Evolutionary conservation across 169 alveolate genomes (phyloP), one percentile per base, ranked within the genome.

Genomic region (Plasmodium relictum): DNA sequence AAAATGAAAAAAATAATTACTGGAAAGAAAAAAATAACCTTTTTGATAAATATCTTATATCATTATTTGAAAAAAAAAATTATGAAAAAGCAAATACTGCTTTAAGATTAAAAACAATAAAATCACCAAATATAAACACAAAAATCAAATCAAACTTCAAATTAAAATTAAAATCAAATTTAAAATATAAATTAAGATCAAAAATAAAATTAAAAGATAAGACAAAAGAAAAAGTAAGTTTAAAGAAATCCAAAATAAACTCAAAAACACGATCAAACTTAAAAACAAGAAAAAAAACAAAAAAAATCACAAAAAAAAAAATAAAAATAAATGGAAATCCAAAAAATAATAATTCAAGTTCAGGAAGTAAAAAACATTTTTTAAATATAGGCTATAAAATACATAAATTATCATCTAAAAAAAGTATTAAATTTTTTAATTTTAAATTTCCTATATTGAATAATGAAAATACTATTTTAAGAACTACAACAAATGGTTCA

Each of bases 41-140:
- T 63, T 42, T 62, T 56, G 88, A 76, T 2, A 41, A 63, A 76
- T 76, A 63, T 45, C 37, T 62, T 76, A 26, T 63, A 37, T 62
- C 76, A 12, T 22, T 76, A 22, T 76, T 76, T 44, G 56, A 63
- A 42, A 76, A 59, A 18, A 48, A 62, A 22, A 65, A 39, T 63
- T 76, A 76, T 52, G 18, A 14, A 20, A 62, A 66, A 66, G 63
- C 24, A 62, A 48, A 63, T 14, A 45, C 88, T 20, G 45, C 88
- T 20, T 63, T 63, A 41, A 63, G 22, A 39, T 63, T 76, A 52
- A 76, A 76, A 66, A 62, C 61, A 3, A 63, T 39, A 16, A 16
- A 31, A 6, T 42, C 18, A 31, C 31, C 26, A 4, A 41, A 31
- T 6, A 39, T 9, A 10, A 22, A n/a, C 10, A 37, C 6, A n/a